Conservation (phyloP, 495 filamentous ascomycete species). For the Aeminium ludgeri region DNA sequence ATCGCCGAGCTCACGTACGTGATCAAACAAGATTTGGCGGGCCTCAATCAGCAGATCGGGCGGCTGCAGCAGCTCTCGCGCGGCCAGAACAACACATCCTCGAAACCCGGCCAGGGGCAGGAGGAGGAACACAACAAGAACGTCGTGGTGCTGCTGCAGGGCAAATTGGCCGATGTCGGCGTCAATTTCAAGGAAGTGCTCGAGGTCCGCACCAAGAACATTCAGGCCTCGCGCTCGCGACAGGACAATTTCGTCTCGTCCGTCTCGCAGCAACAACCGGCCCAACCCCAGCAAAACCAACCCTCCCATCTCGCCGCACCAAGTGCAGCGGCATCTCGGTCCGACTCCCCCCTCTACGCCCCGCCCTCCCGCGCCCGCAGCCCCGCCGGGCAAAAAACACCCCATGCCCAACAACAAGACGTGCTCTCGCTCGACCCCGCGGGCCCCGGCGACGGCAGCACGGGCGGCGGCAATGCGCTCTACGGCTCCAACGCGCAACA, state of each 20-base stretch:
- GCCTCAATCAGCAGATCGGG: slow-evolving; percentile 74
- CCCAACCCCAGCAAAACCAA: slow-evolving; percentile 35
- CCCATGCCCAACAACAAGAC: slow-evolving; percentile 36
- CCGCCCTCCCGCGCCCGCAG: slow-evolving; percentile 46
- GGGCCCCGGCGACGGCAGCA: slow-evolving; percentile 35
- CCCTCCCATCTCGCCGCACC: not conserved
- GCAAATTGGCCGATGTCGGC: slow-evolving; percentile 83
- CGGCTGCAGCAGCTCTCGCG: slow-evolving; percentile 55
- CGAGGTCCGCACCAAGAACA: slow-evolving; percentile 94
- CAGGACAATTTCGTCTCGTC: slow-evolving; percentile 94
- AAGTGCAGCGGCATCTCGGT: slow-evolving; percentile 24
- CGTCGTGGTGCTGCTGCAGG: slow-evolving; percentile 81
- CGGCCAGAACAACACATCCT: slow-evolving; percentile 48
- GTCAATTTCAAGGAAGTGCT: slow-evolving; percentile 95
- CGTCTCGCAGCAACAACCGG: slow-evolving; percentile 61
- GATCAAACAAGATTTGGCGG: slow-evolving; percentile 92
- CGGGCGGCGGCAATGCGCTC: slow-evolving; percentile 21
- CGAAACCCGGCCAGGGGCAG: slow-evolving; percentile 40
- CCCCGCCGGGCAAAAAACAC: slow-evolving; percentile 24
- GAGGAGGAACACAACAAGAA: slow-evolving; percentile 97
- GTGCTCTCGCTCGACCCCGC: slow-evolving; percentile 71
- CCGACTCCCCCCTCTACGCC: slow-evolving; percentile 71
- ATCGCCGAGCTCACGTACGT: slow-evolving; percentile 91
- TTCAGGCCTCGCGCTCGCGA: slow-evolving; percentile 76
- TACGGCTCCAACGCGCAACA: slow-evolving; percentile 26